Percentiles rank a stretch among this genome's conserved stretches.
phyloP scores from a whole-genome alignment of 257 asterid genomes.

The Echites panduratus region DNA sequence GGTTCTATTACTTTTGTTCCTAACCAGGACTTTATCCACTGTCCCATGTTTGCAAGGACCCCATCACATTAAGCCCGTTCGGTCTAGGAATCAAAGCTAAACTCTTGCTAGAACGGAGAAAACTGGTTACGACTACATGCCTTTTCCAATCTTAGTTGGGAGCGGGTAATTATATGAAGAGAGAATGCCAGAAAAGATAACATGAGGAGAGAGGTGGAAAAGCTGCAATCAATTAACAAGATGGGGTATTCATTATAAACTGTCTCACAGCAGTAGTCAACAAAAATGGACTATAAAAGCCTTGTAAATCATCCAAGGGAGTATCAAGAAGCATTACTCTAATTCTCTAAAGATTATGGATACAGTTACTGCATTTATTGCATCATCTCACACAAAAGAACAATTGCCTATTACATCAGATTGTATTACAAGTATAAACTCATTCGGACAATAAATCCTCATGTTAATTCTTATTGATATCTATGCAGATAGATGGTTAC shows the following conservation, averaged over 20 bases:
- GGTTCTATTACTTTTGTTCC: too few relatives aligned
- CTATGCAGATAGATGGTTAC: neutral
- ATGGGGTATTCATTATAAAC: neutral
- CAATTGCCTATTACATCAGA: neutral
- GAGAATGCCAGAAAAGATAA: neutral
- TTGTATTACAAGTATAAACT: neutral
- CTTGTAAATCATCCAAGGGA: neutral
- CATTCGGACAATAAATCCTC: neutral
- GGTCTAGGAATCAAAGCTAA: too few relatives aligned
- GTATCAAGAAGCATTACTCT: too few relatives aligned
- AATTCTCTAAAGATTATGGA: neutral
- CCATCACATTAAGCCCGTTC: too few relatives aligned
- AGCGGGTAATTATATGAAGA: neutral
- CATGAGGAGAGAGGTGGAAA: neutral
- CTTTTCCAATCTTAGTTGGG: too few relatives aligned
- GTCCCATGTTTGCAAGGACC: too few relatives aligned
- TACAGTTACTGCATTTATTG: neutral
- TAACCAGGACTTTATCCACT: too few relatives aligned
- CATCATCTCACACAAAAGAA: neutral
- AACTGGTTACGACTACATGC: too few relatives aligned
- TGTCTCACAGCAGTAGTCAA: neutral
- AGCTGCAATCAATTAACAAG: neutral
- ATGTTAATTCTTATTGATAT: neutral
- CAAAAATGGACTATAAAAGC: neutral
- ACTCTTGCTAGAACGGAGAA: too few relatives aligned